phyloP scores from a whole-genome alignment of 345 rosid species.

The Raphanus raphanistrum region DNA sequence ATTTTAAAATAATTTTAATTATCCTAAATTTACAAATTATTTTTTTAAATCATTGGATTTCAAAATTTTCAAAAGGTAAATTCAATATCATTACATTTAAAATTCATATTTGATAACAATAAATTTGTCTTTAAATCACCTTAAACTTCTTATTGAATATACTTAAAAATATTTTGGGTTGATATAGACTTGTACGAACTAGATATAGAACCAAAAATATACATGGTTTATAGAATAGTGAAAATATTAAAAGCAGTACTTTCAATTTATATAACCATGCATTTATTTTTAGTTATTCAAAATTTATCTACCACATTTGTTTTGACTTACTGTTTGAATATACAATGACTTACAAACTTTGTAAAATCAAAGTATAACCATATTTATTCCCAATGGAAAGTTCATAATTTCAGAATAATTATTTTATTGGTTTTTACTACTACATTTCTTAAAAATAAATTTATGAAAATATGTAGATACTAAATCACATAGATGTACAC shows the following conservation, averaged over 20 bases:
- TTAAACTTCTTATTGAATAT: background rate
- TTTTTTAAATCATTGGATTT: too few relatives aligned
- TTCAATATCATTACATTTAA: too few relatives aligned
- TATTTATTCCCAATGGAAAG: background rate
- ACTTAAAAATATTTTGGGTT: too few relatives aligned
- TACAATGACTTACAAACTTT: background rate
- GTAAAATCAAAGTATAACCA: background rate
- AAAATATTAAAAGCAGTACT: background rate
- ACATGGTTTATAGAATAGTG: too few relatives aligned
- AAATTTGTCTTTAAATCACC: background rate
- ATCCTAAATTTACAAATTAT: background rate
- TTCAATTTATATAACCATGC: background rate
- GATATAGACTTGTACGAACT: background rate
- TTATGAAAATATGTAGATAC: background rate
- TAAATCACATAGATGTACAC: conserved; percentile 10
- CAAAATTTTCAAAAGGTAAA: too few relatives aligned
- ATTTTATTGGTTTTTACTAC: background rate
- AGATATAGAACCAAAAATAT: background rate
- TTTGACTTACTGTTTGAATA: background rate
- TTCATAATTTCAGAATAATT: background rate
- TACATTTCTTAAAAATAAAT: background rate
- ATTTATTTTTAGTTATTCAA: background rate
- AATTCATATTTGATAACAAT: too few relatives aligned
- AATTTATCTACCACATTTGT: background rate
- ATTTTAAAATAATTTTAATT: too few relatives aligned